These are phyloP conservation scores for Trichoderma citrinoviride DNA, from an alignment of 2,329 filamentous ascomycete genomes.

Conservation along the genomic window DNA sequence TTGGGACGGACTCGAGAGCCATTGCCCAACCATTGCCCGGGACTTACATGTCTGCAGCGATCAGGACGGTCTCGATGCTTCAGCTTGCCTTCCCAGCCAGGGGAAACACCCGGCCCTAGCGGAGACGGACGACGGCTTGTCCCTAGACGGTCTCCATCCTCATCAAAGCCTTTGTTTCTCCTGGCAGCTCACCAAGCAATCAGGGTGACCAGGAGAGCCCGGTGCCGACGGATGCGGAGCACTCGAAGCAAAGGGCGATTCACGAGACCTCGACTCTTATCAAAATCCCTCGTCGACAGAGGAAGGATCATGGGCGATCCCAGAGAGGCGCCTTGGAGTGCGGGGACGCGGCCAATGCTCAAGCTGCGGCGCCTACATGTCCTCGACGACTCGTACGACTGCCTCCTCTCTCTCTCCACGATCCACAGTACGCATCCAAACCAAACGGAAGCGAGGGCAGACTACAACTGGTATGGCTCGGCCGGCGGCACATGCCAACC, in stretches of 20 bases:
- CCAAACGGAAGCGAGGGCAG: conserved; percentile 2
- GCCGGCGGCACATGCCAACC: conserved; percentile 19
- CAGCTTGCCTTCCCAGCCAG: conserved; percentile 25
- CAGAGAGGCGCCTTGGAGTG: conserved; percentile 1
- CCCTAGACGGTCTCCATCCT: conserved; percentile 21
- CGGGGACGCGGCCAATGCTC: conserved; percentile 5
- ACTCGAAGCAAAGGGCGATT: neutral
- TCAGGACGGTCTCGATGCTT: conserved; percentile 3
- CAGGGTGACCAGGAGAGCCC: neutral
- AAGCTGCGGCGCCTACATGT: conserved; percentile 1
- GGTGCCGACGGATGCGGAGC: conserved; percentile 4
- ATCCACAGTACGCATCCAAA: conserved; percentile 12
- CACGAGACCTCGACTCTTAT: neutral
- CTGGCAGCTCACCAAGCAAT: conserved; percentile 5
- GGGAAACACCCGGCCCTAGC: conserved; percentile 26
- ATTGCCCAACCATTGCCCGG: conserved; percentile 34
- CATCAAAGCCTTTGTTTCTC: neutral
- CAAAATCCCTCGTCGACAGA: conserved; percentile 20
- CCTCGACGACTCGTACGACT: neutral
- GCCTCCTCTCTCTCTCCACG: neutral
- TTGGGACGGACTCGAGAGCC: conserved; percentile 22
- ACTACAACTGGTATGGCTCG: conserved; percentile 10
- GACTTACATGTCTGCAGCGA: conserved; percentile 24
- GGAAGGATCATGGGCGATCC: conserved; percentile 6
- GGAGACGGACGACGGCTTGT: conserved; percentile 19